Conservation (phyloP, 2,329 filamentous ascomycete genomes). For the Rhynchosporium secalis region DNA sequence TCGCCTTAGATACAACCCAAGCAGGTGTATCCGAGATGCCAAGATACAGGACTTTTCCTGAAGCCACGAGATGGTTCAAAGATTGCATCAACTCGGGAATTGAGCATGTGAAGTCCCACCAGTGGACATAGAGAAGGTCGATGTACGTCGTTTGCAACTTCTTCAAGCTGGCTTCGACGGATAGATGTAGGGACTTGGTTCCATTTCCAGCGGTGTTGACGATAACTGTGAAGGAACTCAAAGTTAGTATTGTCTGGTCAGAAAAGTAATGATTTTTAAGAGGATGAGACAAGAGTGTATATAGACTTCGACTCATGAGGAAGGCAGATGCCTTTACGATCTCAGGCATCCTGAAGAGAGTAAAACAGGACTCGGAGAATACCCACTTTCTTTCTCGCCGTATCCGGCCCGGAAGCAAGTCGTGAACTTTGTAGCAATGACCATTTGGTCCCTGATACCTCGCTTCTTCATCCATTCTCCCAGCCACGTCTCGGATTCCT, state of each 20-base stretch:
- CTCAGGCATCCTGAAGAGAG: too few relatives aligned
- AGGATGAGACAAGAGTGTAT: too few relatives aligned
- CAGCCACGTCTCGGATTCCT: constrained; percentile 63
- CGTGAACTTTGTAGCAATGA: constrained; percentile 64
- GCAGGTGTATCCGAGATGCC: constrained; percentile 69
- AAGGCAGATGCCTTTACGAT: too few relatives aligned
- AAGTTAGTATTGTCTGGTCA: too few relatives aligned
- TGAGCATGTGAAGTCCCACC: constrained; percentile 67
- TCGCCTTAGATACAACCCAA: constrained; percentile 66
- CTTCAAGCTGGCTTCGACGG: constrained; percentile 55
- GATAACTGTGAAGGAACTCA: constrained; percentile 12
- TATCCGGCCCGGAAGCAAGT: constrained; percentile 38
- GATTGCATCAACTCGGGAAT: constrained; percentile 69
- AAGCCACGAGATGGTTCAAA: constrained; percentile 58
- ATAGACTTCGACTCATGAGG: too few relatives aligned
- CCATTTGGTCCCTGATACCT: constrained; percentile 62
- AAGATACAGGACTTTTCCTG: constrained; percentile 66
- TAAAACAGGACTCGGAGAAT: too few relatives aligned
- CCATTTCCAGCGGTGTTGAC: constrained; percentile 59
- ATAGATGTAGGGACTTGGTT: constrained; percentile 59
- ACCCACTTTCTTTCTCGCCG: constrained; percentile 34
- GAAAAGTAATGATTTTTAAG: too few relatives aligned
- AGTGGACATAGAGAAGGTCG: constrained; percentile 64
- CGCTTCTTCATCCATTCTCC: constrained; percentile 70
- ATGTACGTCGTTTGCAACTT: constrained; percentile 69